phyloP scores from a whole-genome alignment of 768 basidiomycete genomes.

The Fomitopsis serialis region DNA sequence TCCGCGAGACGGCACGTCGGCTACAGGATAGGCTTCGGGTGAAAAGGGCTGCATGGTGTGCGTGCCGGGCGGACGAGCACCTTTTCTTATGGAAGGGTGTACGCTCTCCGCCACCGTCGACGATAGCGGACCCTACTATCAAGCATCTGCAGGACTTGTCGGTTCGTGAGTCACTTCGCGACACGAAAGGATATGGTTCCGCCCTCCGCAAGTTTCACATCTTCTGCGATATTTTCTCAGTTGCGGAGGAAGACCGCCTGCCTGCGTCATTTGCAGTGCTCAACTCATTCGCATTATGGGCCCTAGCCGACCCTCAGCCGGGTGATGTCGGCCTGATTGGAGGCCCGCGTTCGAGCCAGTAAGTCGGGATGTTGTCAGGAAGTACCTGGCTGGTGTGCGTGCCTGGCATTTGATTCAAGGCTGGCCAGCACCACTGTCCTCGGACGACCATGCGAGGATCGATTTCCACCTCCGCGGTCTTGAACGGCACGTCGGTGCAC shows the following conservation, averaged over 20 bases:
- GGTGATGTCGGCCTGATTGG: conserved; percentile 4
- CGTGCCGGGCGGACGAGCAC: neutral
- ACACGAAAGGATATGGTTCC: conserved; percentile 15
- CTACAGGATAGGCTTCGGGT: too few species aligned
- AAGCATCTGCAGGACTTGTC: conserved; percentile 13
- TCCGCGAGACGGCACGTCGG: too few species aligned
- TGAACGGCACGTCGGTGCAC: conserved; percentile 7
- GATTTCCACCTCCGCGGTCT: conserved; percentile 27
- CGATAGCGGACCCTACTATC: conserved; percentile 19
- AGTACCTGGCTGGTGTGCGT: conserved; percentile 31
- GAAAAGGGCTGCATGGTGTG: too few species aligned
- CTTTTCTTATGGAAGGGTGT: conserved; percentile 30
- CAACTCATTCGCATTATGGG: conserved; percentile 33
- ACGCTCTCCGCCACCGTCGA: conserved; percentile 19
- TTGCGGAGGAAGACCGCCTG: conserved; percentile 21
- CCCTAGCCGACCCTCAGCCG: conserved; percentile 23
- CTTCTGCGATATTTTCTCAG: conserved; percentile 27
- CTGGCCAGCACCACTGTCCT: too few species aligned
- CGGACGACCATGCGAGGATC: too few species aligned
- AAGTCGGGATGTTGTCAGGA: conserved; percentile 16
- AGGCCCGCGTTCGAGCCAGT: conserved; percentile 27
- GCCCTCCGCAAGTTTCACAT: conserved; percentile 27
- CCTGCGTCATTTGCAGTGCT: conserved; percentile 25
- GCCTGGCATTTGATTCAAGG: conserved; percentile 37
- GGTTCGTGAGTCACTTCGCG: conserved; percentile 17